phyloP scores from a whole-genome alignment of 2,329 filamentous ascomycete genomes.

The Byssothecium circinans region DNA sequence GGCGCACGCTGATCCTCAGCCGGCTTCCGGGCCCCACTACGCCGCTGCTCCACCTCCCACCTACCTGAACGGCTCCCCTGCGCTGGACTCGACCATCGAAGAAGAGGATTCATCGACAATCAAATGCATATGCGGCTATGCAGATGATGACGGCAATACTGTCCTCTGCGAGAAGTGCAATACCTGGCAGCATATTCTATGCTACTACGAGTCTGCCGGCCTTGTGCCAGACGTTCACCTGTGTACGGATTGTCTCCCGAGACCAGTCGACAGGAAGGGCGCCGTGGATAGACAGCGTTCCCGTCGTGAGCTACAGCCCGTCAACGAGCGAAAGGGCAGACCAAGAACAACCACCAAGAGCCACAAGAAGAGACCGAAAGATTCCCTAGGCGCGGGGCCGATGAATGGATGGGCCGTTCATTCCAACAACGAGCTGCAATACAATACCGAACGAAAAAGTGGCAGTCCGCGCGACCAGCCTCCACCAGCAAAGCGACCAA shows the following conservation, averaged over 20 bases:
- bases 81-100: conserved; percentile 48
- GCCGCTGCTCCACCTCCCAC: conserved; percentile 33
- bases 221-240: conserved; percentile 77
- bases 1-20: conserved; percentile 49
- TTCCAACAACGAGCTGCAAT: conserved; percentile 59
- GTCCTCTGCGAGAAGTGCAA: conserved; percentile 96
- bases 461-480: conserved; percentile 55
- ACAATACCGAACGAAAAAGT: conserved; percentile 51
- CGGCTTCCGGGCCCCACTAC: conserved; percentile 39
- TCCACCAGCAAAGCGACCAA: conserved; percentile 76
- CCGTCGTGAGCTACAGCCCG: conserved; percentile 61
- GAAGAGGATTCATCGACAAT: conserved; percentile 89
- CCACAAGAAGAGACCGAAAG: conserved; percentile 86
- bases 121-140: conserved; percentile 94
- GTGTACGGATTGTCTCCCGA: conserved; percentile 85
- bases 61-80: conserved; percentile 40
- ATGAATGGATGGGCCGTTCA: conserved; percentile 66
- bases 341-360: conserved; percentile 76
- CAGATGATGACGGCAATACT: conserved; percentile 95
- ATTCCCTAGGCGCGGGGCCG: conserved; percentile 59
- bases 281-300: conserved; percentile 72
- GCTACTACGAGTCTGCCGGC: conserved; percentile 80
- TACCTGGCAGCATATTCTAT: conserved; percentile 97
- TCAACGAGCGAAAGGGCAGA: conserved; percentile 65
- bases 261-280: conserved; percentile 70